Base-by-base conservation (phyloP, 805 yeast genomes). In the Monosporozyma solicola region DNA sequence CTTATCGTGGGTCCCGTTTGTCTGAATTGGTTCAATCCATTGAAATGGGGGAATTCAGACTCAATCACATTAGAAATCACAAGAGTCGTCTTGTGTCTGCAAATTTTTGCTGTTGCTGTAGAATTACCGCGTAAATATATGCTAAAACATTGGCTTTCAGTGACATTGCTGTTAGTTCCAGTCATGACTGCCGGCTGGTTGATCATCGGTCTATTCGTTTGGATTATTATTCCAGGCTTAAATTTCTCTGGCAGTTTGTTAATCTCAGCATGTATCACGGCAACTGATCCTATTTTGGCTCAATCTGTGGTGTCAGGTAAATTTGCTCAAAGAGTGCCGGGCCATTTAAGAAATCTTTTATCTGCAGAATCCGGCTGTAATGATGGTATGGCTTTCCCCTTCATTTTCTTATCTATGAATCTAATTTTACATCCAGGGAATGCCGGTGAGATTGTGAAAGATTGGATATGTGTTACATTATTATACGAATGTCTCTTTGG, bases 351-450 rank as follows among this genome's bases (percentile, higher is more conserved):
- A 60, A 86, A 89, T 63, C 70, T 90, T 48, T 72, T 91, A 27
- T 80, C 91, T 32, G 95, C 96, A 0, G 95, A 88, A 61, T 66
- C 70, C 3, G 96, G 96, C 67, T 90, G 96, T 66, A 90, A 90
- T 68, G 97, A 90, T 64, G 97, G 97, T 46, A 85, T 90, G 94
- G 97, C 97, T 0, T 90, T 87, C 64, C 97, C 97, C 0, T 90
- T 90, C 64, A 86, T 87, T 75, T 76, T 70, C 68, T 64, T 91
- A 44, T 82, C 94, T 1, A 71, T 88, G 56, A 79, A 84, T 63
- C 65, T 89, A 48, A 79, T 90, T 51, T 66, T 80, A n/a, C 81
- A 85, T 64, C 76, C 77, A 32, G 86, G 86, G 3, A 69, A 86
- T 51, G 80, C 83, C 2, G 78, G 81, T 3, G 82, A 79, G 56